Evolutionary conservation across 2,329 filamentous ascomycete genomes (phyloP), one percentile per base, ranked within the genome.

Genomic region (Alternaria sp.): DNA sequence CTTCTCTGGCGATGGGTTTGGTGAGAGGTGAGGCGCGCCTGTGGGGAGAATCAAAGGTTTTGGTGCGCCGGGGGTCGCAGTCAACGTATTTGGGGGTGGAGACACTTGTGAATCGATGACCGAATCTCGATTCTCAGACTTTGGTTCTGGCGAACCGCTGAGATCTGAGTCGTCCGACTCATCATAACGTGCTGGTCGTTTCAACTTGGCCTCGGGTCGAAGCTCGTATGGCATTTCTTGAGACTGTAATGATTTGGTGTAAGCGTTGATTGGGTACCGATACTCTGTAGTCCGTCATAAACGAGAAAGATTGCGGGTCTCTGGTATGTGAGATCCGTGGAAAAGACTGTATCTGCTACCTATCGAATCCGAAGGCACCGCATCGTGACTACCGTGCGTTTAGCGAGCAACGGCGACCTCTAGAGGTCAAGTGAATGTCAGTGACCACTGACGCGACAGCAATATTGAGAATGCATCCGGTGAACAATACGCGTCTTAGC

Each of bases 171-270:
- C 53, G 12, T 41, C 43, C 6, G 16, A 25, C 12, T 55, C 25
- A 40, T 50, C 53, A 14, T 45, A 41, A 46, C 54, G 49, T 22
- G 22, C 36, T 22, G 46, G 51, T n/a, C 34, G 38, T 11, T 63
- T 60, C 38, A 54, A 55, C 49, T 41, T 54, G 20, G 28, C 43
- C n/a, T 25, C 25, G 7, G 56, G 49, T 11, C 59, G 52, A 44
- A 60, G 27, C 9, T 45, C 38, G 11, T 60, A 60, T 6, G 54
- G 20, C 56, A 62, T 58, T 4, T 28, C 59, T 14, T 36, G 18
- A 3, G 28, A 22, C 20, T 54, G 16, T 27, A 30, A 41, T 32
- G 48, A 25, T 20, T 28, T 30, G 38, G 30, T 20, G 10, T 44
- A 49, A 49, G 28, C 14, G 16, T 44, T 59, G 46, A 12, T 53